Percentiles rank a stretch among this genome's conserved stretches.
phyloP scores from a whole-genome alignment of 208 protist species.

The Tritrichomonas foetus region DNA sequence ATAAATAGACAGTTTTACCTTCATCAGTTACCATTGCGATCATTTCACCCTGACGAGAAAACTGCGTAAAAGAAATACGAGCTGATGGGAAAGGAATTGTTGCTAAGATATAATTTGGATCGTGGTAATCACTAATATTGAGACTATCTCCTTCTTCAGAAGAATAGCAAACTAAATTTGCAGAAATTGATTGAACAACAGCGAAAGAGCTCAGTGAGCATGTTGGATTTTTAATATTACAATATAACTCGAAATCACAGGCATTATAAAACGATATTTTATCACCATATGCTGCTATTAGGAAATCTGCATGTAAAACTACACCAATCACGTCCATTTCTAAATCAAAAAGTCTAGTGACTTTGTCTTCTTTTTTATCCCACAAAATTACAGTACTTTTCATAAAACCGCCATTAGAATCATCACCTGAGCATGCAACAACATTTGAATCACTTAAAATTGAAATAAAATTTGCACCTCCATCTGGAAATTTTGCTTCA shows the following conservation, averaged over 20 bases:
- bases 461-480: neutral
- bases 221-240: neutral
- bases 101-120: neutral
- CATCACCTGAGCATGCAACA: neutral
- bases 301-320: neutral
- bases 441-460: slow-evolving; percentile 32
- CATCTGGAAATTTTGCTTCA: neutral
- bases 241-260: neutral
- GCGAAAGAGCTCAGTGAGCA: neutral
- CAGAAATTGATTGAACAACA: neutral
- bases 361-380: neutral
- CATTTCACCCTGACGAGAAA: neutral
- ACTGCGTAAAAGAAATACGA: neutral
- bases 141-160: neutral
- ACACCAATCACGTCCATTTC: neutral
- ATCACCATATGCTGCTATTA: neutral
- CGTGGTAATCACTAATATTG: neutral
- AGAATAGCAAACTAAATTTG: neutral
- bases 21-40: neutral
- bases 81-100: neutral
- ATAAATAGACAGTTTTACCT: neutral
- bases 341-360: neutral
- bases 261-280: neutral
- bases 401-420: neutral
- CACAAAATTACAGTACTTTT: neutral